A percentile compares a stretch with the other conserved stretches of the same genome.
Evolutionary conservation across 1,139 yeast genomes (phyloP).

Genomic region (Suhomyces panamericanus): DNA sequence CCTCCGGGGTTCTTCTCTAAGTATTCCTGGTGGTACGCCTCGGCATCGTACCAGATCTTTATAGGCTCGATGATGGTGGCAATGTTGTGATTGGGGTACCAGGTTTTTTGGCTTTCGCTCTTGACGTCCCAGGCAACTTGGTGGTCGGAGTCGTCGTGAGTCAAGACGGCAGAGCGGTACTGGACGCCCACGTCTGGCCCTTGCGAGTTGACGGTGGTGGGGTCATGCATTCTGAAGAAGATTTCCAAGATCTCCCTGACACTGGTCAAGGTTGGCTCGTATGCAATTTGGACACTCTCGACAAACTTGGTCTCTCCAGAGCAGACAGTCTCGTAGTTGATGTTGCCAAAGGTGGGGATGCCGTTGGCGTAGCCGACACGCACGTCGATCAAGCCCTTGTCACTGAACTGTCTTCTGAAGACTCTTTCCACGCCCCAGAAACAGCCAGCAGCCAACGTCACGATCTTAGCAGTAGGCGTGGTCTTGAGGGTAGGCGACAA

Average conservation of each 20-base stretch:
- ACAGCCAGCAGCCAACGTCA: conserved; percentile 80
- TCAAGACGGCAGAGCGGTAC: conserved; percentile 76
- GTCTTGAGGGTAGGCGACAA: conserved; percentile 40
- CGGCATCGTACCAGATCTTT: conserved; percentile 82
- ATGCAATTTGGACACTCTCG: conserved; percentile 80
- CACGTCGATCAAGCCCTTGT: conserved; percentile 68
- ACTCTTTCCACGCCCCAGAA: conserved; percentile 96
- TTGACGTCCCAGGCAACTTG: conserved; percentile 29
- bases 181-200: conserved; percentile 86
- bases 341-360: conserved; percentile 39
- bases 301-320: conserved; percentile 68
- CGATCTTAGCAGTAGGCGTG: conserved; percentile 44
- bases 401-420: conserved; percentile 62
- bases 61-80: conserved; percentile 73
- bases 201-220: conserved; percentile 60
- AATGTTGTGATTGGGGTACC: conserved; percentile 46
- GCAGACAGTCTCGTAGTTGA: conserved; percentile 79
- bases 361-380: conserved; percentile 95
- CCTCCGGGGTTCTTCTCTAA: conserved; percentile 78
- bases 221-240: conserved; percentile 91
- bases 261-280: conserved; percentile 64
- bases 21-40: conserved; percentile 86
- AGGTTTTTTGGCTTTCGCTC: conserved; percentile 36
- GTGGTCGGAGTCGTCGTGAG: conserved; percentile 50
- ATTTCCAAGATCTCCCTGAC: conserved; percentile 71